Conservation (phyloP, 73 alveolate species). For the Tetrahymena thermophila region DNA sequence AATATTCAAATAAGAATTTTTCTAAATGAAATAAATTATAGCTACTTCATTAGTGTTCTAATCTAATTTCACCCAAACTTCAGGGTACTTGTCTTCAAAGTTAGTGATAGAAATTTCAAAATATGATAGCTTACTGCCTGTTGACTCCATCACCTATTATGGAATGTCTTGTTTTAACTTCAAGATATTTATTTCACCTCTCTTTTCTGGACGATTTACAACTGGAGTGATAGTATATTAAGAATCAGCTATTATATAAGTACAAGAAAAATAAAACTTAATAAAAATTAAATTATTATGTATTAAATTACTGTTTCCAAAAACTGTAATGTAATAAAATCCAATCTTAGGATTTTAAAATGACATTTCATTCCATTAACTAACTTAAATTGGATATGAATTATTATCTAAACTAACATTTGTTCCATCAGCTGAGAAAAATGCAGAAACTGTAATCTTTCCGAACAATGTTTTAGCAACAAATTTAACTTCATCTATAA, state of each 20-base stretch:
- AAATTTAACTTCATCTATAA: background rate
- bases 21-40: background rate
- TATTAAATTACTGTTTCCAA: background rate
- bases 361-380: background rate
- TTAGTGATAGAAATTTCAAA: background rate
- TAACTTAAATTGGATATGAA: background rate
- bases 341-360: background rate
- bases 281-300: too few relatives aligned
- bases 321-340: background rate
- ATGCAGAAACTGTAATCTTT: background rate
- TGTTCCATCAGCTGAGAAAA: background rate
- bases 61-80: background rate
- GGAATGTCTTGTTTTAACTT: background rate
- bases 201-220: background rate
- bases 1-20: too few relatives aligned
- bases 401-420: background rate
- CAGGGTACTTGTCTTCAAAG: background rate
- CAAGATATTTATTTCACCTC: background rate
- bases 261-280: background rate
- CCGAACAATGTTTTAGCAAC: background rate
- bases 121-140: background rate
- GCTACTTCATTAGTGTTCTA: background rate
- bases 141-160: background rate
- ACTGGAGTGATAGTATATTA: background rate
- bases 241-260: background rate